Evolutionary conservation across 345 rosid species (phyloP), one percentile per base, ranked within the genome.

Genomic region (Camelina neglecta): DNA sequence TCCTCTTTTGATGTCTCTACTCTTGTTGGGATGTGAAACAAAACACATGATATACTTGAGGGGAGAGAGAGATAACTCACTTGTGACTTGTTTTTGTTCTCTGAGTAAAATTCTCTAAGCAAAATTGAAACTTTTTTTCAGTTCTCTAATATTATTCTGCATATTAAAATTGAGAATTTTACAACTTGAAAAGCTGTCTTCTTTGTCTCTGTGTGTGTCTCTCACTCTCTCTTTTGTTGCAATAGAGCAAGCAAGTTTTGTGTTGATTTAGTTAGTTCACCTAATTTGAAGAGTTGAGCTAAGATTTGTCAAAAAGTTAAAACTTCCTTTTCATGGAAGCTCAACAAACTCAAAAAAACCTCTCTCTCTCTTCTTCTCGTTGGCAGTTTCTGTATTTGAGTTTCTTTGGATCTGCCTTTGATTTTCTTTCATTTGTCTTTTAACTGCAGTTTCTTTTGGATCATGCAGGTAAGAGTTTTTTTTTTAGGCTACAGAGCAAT

Each of bases 261-360:
- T 65, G 61, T 55, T 64, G 76, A 71, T 58, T 48, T 65, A 15
- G 13, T 71, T 62, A 38, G 77, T 53, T 78, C 74, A 72, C 77
- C 77, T 78, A 78, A 60, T 72, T 1, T 35, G 64, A 42, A 67
- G 77, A 53, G 69, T 33, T 76, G 58, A 2, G 65, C 51, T 76
- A 69, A 70, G 75, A 70, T 76, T 76, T 76, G 60, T 70, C 71
- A 36, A 24, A 76, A 70, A 49, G 76, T 71, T 77, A 65, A 71
- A 77, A 58, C 51, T 65, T 77, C 31, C 67, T 77, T 77, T 77
- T 77, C 81, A 71, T 77, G 81, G 76, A 67, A 73, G 78, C 77
- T 77, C 81, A 67, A 45, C 75, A 65, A 65, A 75, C 80, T 65
- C 65, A 41, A 8, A 54, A 75, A 5, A 29, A 26, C 29, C 29